Evolutionary conservation across 1,139 yeast species (phyloP).

Genomic region (Saccharomyces hybrid): DNA sequence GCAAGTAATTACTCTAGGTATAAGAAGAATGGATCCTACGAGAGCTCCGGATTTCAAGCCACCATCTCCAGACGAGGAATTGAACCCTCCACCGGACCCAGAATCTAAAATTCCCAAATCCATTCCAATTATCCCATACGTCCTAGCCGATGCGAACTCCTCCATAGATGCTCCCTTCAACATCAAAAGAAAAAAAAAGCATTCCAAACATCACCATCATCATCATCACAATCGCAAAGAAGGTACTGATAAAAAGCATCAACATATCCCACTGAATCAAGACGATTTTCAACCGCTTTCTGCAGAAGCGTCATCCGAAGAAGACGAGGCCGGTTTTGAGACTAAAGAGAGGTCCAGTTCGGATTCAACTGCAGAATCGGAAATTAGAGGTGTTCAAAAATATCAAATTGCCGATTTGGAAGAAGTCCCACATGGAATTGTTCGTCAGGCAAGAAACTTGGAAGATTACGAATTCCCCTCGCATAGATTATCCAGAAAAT

Average conservation of each 20-base stretch:
- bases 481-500: conserved; percentile 67
- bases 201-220: not conserved
- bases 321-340: conserved; percentile 14
- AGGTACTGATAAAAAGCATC: conserved; percentile 6
- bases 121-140: conserved; percentile 68
- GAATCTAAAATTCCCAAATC: conserved; percentile 65
- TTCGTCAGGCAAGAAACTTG: conserved; percentile 69
- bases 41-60: conserved; percentile 73
- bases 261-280: conserved; percentile 38
- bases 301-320: conserved; percentile 35
- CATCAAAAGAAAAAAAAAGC: conserved; percentile 1
- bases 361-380: conserved; percentile 3
- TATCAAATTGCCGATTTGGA: conserved; percentile 86
- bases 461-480: conserved; percentile 73
- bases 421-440: conserved; percentile 92
- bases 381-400: conserved; percentile 42
- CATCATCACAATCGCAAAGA: not conserved
- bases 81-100: conserved; percentile 63
- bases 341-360: conserved; percentile 3
- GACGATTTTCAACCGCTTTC: conserved; percentile 41
- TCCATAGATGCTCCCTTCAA: conserved; percentile 64
- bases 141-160: conserved; percentile 64
- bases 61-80: conserved; percentile 51
- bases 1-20: too few species aligned
- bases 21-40: conserved; percentile 86